A percentile compares a stretch with the other conserved stretches of the same genome.
Conservation (phyloP, 2,329 filamentous ascomycete genomes). For the Paraconiothyrium sp. region DNA sequence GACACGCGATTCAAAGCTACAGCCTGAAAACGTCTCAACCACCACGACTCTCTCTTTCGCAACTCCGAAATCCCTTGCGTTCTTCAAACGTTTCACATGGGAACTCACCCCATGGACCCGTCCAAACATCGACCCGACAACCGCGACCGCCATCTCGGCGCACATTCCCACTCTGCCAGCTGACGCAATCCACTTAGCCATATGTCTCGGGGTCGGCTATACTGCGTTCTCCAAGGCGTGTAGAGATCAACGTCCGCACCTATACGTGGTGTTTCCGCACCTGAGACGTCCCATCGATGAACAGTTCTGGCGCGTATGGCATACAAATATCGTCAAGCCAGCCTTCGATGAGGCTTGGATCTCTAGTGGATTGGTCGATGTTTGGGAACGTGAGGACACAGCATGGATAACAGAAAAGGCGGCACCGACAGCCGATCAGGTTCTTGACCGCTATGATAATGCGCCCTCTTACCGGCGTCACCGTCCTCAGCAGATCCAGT, state of each 20-base stretch:
- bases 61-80: constrained; percentile 27
- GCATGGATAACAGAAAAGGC: constrained; percentile 11
- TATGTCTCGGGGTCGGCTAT: constrained; percentile 25
- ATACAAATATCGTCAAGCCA: constrained; percentile 31
- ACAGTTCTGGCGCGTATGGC: constrained; percentile 29
- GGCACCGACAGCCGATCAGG: constrained; percentile 10
- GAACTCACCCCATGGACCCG: constrained; percentile 32
- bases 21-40: background rate
- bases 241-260: constrained; percentile 12
- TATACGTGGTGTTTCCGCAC: constrained; percentile 34
- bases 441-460: constrained; percentile 15
- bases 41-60: constrained; percentile 25
- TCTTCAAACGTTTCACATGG: constrained; percentile 33
- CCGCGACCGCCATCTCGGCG: constrained; percentile 18
- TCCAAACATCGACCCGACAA: background rate
- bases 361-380: constrained; percentile 16
- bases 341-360: constrained; percentile 32
- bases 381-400: constrained; percentile 4
- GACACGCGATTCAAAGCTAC: no score
- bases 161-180: background rate
- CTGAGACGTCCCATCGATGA: constrained; percentile 7
- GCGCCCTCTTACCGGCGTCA: background rate
- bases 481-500: constrained; percentile 10
- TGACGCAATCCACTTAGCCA: constrained; percentile 13
- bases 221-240: background rate